Percentiles rank a stretch among this genome's conserved stretches.
Conservation (phyloP, 306 rosid species). For the Ormosia semicastrata region DNA sequence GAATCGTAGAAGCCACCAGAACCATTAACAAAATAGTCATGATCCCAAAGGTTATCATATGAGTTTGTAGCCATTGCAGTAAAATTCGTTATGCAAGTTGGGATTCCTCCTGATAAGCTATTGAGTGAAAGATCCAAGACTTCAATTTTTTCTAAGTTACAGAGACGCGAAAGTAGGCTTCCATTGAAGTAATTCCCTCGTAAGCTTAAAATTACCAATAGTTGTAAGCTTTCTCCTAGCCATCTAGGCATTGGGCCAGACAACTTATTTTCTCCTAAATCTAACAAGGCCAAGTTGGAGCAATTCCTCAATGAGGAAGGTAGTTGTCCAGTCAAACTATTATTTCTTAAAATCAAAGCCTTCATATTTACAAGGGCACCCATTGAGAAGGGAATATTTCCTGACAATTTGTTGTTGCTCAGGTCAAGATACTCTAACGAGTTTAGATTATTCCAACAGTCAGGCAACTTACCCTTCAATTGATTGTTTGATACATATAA, state of each 20-base stretch:
- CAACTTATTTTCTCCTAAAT: constrained; percentile 1
- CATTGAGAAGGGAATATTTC: neutral
- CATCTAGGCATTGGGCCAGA: constrained; percentile 17
- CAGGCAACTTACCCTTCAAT: neutral
- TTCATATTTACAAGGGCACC: neutral
- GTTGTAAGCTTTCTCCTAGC: constrained; percentile 5
- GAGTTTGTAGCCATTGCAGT: neutral
- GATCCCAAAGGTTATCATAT: neutral
- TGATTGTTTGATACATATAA: constrained; percentile 20
- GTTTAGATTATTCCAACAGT: constrained; percentile 5
- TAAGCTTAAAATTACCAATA: neutral
- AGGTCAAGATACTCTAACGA: neutral
- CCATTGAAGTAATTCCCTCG: neutral
- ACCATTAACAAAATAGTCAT: neutral
- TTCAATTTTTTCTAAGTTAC: neutral
- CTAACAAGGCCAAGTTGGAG: neutral
- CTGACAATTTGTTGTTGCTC: constrained; percentile 6
- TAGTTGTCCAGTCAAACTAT: constrained; percentile 2
- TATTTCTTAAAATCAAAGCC: constrained; percentile 12
- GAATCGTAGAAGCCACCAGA: rapidly evolving
- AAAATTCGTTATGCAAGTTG: neutral
- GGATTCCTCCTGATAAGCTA: neutral
- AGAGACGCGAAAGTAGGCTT: neutral
- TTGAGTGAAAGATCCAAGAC: constrained; percentile 12
- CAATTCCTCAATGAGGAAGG: neutral